These are phyloP conservation scores for Symbiotaphrina buchneri DNA, from an alignment of 495 filamentous ascomycete species.

Conservation along the genomic window DNA sequence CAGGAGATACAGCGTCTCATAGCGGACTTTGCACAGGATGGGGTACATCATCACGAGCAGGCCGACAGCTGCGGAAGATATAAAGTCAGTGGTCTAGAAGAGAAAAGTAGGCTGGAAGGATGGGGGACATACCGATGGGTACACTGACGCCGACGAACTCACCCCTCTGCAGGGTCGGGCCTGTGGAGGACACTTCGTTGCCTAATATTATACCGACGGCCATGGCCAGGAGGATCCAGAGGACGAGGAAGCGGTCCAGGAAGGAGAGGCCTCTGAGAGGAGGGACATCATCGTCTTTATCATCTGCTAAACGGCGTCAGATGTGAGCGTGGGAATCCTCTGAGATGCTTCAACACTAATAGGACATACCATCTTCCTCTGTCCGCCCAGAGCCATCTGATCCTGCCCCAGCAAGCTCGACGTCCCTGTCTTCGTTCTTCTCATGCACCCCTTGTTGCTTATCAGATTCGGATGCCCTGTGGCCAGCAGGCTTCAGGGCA, in stretches of 20 bases:
- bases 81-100: background rate
- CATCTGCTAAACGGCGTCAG: no score
- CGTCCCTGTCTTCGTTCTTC: no score
- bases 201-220: constrained; percentile 55
- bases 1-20: constrained; percentile 51
- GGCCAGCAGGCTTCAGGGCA: no score
- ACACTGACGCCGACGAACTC: constrained; percentile 52
- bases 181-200: constrained; percentile 46
- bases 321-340: no score
- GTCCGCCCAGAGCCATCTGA: no score
- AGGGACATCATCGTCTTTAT: no score
- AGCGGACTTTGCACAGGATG: constrained; percentile 81
- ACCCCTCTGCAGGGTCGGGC: constrained; percentile 40
- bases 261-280: constrained; percentile 36
- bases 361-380: no score
- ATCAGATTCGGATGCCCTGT: no score
- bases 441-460: no score
- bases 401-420: no score
- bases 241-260: constrained; percentile 53
- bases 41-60: constrained; percentile 92
- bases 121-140: constrained; percentile 38
- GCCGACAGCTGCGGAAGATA: constrained; percentile 34
- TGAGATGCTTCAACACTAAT: no score
- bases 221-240: constrained; percentile 83
- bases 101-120: constrained; percentile 1